These are phyloP conservation scores for Tinospora cordifolia DNA, from an alignment of 164 flowering plant genomes.

Conservation along the genomic window DNA sequence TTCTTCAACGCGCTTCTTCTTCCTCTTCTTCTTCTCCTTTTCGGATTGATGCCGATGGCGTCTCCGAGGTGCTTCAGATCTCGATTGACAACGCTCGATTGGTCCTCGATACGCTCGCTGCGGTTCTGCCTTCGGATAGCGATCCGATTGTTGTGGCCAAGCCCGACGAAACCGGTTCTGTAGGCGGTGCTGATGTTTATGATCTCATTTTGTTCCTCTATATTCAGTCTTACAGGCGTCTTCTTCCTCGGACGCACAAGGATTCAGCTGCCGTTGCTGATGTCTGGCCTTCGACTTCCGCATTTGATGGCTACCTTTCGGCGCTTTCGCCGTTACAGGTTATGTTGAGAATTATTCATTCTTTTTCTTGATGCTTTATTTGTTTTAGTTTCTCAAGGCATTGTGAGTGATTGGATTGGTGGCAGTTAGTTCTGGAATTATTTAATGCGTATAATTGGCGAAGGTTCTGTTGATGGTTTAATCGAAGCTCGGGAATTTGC, in stretches of 20 bases:
- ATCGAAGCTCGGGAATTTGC: neutral
- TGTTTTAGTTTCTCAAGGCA: neutral
- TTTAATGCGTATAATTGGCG: neutral
- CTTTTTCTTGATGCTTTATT: neutral
- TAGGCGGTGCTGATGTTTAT: slow-evolving; percentile 54
- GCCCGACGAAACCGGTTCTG: slow-evolving; percentile 33
- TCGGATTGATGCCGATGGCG: slow-evolving; percentile 34
- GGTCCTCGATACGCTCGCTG: slow-evolving; percentile 65
- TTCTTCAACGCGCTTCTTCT: slow-evolving; percentile 20
- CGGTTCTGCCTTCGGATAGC: slow-evolving; percentile 50
- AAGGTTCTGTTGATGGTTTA: neutral
- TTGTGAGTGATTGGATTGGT: neutral
- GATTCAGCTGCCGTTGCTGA: slow-evolving; percentile 85
- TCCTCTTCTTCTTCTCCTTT: no score
- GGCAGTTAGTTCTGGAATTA: neutral
- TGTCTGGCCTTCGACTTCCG: slow-evolving; percentile 97
- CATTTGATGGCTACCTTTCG: slow-evolving; percentile 86
- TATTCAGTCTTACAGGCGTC: slow-evolving; percentile 75
- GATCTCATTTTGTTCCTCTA: slow-evolving; percentile 80
- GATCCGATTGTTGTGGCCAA: slow-evolving; percentile 41
- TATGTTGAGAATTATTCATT: neutral
- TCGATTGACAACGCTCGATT: slow-evolving; percentile 67
- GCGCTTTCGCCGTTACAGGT: slow-evolving; percentile 94
- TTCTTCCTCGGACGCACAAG: slow-evolving; percentile 81
- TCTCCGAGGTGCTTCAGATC: slow-evolving; percentile 64